phyloP scores from a whole-genome alignment of 1,139 yeast genomes.

The Yamadazyma atlantica region DNA sequence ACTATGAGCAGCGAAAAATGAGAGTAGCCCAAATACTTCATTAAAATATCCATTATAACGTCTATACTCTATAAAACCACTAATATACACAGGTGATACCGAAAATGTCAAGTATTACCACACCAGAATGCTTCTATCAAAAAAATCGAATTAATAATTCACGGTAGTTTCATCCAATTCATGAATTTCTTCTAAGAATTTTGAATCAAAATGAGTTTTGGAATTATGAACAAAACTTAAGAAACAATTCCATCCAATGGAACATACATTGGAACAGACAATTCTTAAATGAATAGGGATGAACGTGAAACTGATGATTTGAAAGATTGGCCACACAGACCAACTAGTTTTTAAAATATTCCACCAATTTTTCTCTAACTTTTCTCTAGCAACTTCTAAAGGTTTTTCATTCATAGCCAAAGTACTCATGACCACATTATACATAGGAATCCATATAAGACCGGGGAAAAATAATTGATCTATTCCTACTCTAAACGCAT shows the following conservation, averaged over 20 bases:
- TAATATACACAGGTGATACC: not conserved
- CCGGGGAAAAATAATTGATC: constrained; percentile 39
- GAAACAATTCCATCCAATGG: constrained; percentile 47
- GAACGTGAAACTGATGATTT: constrained; percentile 36
- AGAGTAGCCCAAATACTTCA: not conserved
- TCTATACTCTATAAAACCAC: not conserved
- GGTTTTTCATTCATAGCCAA: constrained; percentile 41
- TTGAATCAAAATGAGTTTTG: constrained; percentile 45
- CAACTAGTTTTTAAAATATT: constrained; percentile 41
- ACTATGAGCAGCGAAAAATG: not conserved
- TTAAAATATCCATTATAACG: not conserved
- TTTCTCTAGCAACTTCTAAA: constrained; percentile 29
- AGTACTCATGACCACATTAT: constrained; percentile 40
- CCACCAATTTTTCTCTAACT: constrained; percentile 43
- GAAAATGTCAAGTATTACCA: too few relatives aligned
- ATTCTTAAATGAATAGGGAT: constrained; percentile 44
- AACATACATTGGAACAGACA: constrained; percentile 40
- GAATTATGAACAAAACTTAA: constrained; percentile 46
- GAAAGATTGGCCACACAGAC: constrained; percentile 48
- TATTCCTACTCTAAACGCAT: constrained; percentile 32
- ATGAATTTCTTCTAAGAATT: constrained; percentile 38
- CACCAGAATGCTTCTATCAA: too few relatives aligned
- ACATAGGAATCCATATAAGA: constrained; percentile 46
- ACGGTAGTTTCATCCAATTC: constrained; percentile 31
- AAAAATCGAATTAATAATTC: constrained; percentile 16